These are phyloP conservation scores for Osmanthus fragrans DNA, from an alignment of 257 asterid genomes.

Conservation along the genomic window DNA sequence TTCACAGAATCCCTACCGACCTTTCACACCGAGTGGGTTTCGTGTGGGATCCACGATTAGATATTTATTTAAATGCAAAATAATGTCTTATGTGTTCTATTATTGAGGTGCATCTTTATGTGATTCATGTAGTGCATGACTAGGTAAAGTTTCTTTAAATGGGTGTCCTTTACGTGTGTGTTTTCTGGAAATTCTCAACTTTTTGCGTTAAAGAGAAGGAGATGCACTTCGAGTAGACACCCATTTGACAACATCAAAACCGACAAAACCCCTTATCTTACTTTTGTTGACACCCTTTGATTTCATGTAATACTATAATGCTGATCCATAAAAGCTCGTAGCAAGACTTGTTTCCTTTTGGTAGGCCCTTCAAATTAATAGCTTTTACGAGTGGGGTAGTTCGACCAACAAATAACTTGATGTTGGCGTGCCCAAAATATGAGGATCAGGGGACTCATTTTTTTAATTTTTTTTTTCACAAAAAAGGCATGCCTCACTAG, in stretches of 20 bases:
- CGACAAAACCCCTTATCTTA: not conserved
- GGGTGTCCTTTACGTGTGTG: not conserved
- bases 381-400: no score
- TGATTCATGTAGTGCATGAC: not conserved
- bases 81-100: not conserved
- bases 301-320: not conserved
- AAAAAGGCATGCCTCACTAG: no score
- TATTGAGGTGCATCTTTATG: not conserved
- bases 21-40: no score
- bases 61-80: not conserved
- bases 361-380: no score
- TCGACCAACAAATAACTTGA: no score
- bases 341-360: not conserved
- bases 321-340: not conserved
- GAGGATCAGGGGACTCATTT: not conserved
- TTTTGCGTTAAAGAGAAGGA: conserved; percentile 15
- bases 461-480: no score
- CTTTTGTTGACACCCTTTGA: not conserved
- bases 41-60: no score
- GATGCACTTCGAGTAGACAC: conserved; percentile 9
- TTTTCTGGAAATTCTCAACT: not conserved
- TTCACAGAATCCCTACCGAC: no score
- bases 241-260: conserved; percentile 17
- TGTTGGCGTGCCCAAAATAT: not conserved
- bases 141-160: not conserved